Base-by-base conservation (phyloP, 441 rosid genomes). In the Erodium trifolium region DNA sequence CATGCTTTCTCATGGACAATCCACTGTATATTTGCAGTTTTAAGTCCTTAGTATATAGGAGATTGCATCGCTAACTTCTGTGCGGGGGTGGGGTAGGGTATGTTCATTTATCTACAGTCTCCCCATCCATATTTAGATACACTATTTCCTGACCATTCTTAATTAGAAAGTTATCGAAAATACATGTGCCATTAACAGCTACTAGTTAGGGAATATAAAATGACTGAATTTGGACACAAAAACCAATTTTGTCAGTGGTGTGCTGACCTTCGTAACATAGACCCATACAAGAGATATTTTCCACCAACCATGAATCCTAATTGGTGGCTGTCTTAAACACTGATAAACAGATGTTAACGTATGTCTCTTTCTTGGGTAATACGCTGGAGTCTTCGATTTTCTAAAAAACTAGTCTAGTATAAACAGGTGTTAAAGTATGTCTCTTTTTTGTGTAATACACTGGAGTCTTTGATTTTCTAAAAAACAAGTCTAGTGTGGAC, bases 21-120 rank as follows among this genome's bases (percentile, higher is more conserved):
- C 27, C 63, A 57, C 63, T 57, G 49, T 17, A 57, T 57, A 17
- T 57, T 19, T 57, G 63, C 63, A 57, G 23, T 57, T 57, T 17
- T 0, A 16, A 16, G 63, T 17, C 12, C 9, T 57, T 17, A 57
- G 14, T 57, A 17, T 23, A 57, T 57, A 57, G 2, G 29, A 17
- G 27, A 57, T 17, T 16, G 14, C 63, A 16, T 57, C 11, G 17
- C 5, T 57, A 57, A 5, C 23, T 5, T 57, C 1, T 17, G 63
- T 57, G 63, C 11, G 23, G 14, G 11, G 49, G 0, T 43, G 12
- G 34, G 34, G 34, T 31, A 0, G 12, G 13, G 12, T 43, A 43
- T 43, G 49, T 2, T 43, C 49, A 43, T 43, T 43, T 43, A 43
- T 43, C 13, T 43, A 8, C 7, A 8, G 49, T 43, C 49, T 43